Evolutionary conservation across 352 stramenopile species (phyloP).

Genomic region (Elongisporangium anandrum): DNA sequence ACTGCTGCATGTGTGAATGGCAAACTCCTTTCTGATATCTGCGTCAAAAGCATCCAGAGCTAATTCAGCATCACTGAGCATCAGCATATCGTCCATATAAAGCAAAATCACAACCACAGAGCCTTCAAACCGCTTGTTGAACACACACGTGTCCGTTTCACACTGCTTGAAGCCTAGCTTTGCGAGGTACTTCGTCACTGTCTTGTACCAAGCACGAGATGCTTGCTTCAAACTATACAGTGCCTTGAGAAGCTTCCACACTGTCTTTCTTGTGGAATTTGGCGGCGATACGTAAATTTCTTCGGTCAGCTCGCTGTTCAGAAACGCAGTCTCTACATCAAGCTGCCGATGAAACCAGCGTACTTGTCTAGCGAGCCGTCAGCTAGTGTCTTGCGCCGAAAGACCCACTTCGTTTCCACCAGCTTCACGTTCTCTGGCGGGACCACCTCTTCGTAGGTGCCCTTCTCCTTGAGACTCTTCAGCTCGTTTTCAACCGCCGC

Average conservation of each 20-base stretch:
- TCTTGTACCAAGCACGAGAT: constrained; percentile 18
- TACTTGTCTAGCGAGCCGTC: constrained; percentile 26
- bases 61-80: no score
- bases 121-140: no score
- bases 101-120: no score
- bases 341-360: constrained; percentile 13
- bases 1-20: no score
- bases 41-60: no score
- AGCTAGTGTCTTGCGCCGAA: constrained; percentile 9
- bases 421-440: no score
- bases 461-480: no score
- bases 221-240: constrained; percentile 28
- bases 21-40: no score
- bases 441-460: constrained; percentile 4
- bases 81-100: no score
- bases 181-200: constrained; percentile 8
- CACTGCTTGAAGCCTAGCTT: constrained; percentile 6
- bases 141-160: constrained; percentile 16
- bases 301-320: constrained; percentile 8
- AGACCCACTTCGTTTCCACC: constrained; percentile 5
- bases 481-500: constrained; percentile 3
- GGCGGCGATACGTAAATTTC: constrained; percentile 10
- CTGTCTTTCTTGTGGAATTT: constrained; percentile 2
- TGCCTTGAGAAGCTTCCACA: constrained; percentile 13
- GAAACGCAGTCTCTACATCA: constrained; percentile 13